Evolutionary conservation across 495 filamentous ascomycete species (phyloP).

Genomic region (Podospora didyma): DNA sequence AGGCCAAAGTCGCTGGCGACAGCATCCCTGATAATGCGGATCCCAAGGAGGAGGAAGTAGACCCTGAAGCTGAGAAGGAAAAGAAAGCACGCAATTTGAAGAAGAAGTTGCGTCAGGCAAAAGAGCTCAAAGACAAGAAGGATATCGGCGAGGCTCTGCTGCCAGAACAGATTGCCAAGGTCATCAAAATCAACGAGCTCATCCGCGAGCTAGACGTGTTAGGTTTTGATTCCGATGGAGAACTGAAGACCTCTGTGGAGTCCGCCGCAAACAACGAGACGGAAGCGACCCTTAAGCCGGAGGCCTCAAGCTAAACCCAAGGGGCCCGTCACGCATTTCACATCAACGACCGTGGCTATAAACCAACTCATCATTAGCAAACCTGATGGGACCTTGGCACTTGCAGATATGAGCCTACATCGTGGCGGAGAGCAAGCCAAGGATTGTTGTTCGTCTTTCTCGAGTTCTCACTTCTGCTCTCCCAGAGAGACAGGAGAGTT

Average conservation of each 20-base stretch:
- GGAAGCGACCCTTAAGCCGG: not conserved
- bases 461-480: too few species aligned
- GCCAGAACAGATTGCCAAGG: constrained; percentile 95
- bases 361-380: too few species aligned
- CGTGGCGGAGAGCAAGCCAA: too few species aligned
- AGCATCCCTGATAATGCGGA: constrained; percentile 24
- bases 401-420: too few species aligned
- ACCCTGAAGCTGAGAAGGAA: constrained; percentile 75
- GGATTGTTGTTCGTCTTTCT: too few species aligned
- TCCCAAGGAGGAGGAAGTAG: constrained; percentile 36
- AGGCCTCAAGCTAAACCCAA: not conserved
- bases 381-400: too few species aligned
- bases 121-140: constrained; percentile 87
- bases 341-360: not conserved
- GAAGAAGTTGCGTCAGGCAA: constrained; percentile 93
- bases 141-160: constrained; percentile 75
- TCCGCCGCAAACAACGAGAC: not conserved
- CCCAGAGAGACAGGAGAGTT: too few species aligned
- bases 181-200: constrained; percentile 93
- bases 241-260: constrained; percentile 30
- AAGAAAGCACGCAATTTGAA: constrained; percentile 91
- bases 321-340: too few species aligned
- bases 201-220: constrained; percentile 82
- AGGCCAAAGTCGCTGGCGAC: constrained; percentile 60
- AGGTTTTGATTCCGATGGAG: constrained; percentile 69